Evolutionary conservation across 2,329 filamentous ascomycete species (phyloP).

Genomic region (Conoideocrella luteorostrata): DNA sequence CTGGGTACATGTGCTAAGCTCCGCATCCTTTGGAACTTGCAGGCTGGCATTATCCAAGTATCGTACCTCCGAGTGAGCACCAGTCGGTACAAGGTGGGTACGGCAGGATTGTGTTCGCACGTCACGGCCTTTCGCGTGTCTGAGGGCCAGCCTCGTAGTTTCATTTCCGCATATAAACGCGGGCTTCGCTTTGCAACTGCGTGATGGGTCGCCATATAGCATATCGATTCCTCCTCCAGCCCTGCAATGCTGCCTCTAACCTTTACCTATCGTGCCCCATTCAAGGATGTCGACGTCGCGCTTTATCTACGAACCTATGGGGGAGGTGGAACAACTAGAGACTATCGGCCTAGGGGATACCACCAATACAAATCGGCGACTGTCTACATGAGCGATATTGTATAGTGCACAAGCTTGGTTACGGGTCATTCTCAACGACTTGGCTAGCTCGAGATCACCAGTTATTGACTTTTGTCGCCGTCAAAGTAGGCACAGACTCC

Average conservation of each 20-base stretch:
- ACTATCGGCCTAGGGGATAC: conserved; percentile 3
- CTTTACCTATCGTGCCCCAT: conserved; percentile 1
- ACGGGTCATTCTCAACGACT: conserved; percentile 3
- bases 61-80: too few species aligned
- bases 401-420: conserved; percentile 5
- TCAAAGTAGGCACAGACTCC: conserved; percentile 1
- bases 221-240: conserved; percentile 1
- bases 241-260: not conserved
- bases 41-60: too few species aligned
- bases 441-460: conserved; percentile 7
- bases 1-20: too few species aligned
- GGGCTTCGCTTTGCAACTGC: not conserved
- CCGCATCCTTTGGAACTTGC: too few species aligned
- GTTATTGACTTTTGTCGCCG: not conserved
- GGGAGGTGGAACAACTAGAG: conserved; percentile 3
- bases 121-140: not conserved
- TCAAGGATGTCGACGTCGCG: conserved; percentile 2
- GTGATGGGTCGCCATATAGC: conserved; percentile 1
- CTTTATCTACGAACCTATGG: conserved; percentile 8
- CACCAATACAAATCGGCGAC: conserved; percentile 2
- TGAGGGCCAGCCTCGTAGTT: not conserved
- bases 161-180: conserved; percentile 1
- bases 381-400: conserved; percentile 1
- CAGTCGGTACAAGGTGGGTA: too few species aligned
- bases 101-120: too few species aligned